Evolutionary conservation across 495 filamentous ascomycete species (phyloP).

Genomic region (Chaetomium tenue): DNA sequence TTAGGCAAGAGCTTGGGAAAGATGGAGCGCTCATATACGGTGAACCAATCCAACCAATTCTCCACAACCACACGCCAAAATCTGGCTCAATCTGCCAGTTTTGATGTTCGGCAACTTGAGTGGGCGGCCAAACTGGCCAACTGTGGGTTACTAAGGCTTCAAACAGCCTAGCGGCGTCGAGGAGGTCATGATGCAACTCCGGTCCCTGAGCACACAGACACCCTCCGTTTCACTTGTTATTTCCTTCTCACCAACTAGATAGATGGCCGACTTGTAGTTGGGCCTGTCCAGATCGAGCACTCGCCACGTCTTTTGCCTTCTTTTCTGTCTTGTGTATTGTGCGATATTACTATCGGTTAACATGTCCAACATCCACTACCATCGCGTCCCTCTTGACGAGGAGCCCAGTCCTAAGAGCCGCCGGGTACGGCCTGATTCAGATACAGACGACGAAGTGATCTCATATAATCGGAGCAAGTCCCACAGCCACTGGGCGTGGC

Average conservation of each 20-base stretch:
- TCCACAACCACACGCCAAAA: too few relatives aligned
- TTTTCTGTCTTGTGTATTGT: background rate
- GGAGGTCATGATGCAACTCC: background rate
- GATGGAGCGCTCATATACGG: too few relatives aligned
- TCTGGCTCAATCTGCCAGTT: background rate
- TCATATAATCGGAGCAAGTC: background rate
- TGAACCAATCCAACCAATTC: too few relatives aligned
- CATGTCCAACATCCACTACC: background rate
- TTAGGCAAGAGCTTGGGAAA: too few relatives aligned
- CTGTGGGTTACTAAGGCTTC: background rate
- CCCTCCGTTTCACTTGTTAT: background rate
- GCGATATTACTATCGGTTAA: background rate
- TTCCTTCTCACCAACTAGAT: background rate
- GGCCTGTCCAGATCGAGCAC: background rate
- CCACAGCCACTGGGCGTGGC: background rate
- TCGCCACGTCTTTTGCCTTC: background rate
- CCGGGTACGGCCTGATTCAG: background rate
- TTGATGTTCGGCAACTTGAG: background rate
- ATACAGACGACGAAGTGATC: background rate
- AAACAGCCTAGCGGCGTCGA: background rate
- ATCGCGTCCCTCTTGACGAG: background rate
- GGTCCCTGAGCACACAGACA: background rate
- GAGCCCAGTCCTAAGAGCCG: background rate
- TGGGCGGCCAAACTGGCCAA: background rate
- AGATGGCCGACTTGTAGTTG: background rate